Conservation (phyloP, 345 rosid genomes). For the Citrus maxima region DNA sequence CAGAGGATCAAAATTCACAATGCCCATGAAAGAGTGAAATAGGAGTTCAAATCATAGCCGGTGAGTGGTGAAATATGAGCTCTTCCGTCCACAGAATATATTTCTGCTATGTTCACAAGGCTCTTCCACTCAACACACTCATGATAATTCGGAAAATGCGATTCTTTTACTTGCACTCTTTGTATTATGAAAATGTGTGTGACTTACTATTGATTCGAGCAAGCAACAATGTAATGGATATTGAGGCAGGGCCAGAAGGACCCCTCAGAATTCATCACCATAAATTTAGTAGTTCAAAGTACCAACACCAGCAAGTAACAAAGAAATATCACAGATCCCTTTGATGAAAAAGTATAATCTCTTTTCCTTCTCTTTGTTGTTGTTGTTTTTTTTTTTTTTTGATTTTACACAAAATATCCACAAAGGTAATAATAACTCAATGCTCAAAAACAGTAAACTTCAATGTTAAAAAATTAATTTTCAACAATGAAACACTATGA, state of each 20-base stretch:
- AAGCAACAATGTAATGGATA: background rate
- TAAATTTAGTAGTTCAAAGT: background rate
- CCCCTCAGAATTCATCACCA: background rate
- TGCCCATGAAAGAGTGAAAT: background rate
- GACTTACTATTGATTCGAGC: background rate
- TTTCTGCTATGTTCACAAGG: background rate
- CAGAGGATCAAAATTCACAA: background rate
- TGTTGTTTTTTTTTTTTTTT: too few relatives aligned
- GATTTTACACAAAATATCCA: slow-evolving; percentile 26
- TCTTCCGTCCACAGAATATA: background rate
- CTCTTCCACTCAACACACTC: background rate
- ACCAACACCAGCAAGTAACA: slow-evolving; percentile 10
- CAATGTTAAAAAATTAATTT: background rate
- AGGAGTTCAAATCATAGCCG: too few relatives aligned
- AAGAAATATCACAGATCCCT: slow-evolving; percentile 13
- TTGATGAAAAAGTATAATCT: slow-evolving; percentile 11
- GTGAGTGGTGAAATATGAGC: too few relatives aligned
- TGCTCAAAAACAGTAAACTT: slow-evolving; percentile 7
- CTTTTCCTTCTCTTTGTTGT: background rate
- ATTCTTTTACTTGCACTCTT: background rate
- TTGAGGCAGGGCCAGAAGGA: background rate
- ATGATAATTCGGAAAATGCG: background rate
- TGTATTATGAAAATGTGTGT: background rate
- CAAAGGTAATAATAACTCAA: slow-evolving; percentile 12
- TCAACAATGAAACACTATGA: background rate